Base-by-base conservation (phyloP, 176 grass and related monocot species). In the Phragmites australis region DNA sequence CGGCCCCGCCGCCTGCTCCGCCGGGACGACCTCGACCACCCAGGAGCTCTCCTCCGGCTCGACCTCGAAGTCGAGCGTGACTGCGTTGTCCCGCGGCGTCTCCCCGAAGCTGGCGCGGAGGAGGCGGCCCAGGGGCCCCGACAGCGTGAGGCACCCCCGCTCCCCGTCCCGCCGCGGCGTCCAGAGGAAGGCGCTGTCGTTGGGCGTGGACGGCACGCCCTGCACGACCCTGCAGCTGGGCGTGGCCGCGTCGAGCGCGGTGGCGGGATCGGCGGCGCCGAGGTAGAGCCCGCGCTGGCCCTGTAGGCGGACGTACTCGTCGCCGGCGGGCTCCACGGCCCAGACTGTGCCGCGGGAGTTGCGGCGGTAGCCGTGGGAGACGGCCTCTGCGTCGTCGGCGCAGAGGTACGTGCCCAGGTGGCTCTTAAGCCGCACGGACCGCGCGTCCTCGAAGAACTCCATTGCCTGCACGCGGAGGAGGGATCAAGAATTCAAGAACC, bases 331-430 rank as follows among this genome's bases (percentile, higher is more conserved):
- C 70, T 89, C 82, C 43, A 76, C 82, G 15, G 70, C 62, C 87
- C 87, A 89, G 26, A 84, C 76, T 14, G 87, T 84, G 76, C 70
- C 81, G 34, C 76, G 61, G 76, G 53, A 67, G 76, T 84, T 75
- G 81, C 81, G 81, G 82, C 87, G 82, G 82, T 84, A 69, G 26
- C 87, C 69, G 69, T 89, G 87, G 69, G 87, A 81, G 43, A 89
- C 76, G 60, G 45, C 45, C 62, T 63, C 75, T 18, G 56, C 56
- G 68, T 62, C 46, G 70, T 61, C 82, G 56, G 70, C 71, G 87
- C 76, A 85, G 70, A 85, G 87, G 82, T 89, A 89, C 54, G 87
- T 81, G 76, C 87, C 87, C 53, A 89, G 70, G 77, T 89, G 76
- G 70, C 87, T 89, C 70, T 43, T 76, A 54, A 89, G 77, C 46